Base-by-base conservation (phyloP, 2,329 filamentous ascomycete species). In the Thelonectria blattea region DNA sequence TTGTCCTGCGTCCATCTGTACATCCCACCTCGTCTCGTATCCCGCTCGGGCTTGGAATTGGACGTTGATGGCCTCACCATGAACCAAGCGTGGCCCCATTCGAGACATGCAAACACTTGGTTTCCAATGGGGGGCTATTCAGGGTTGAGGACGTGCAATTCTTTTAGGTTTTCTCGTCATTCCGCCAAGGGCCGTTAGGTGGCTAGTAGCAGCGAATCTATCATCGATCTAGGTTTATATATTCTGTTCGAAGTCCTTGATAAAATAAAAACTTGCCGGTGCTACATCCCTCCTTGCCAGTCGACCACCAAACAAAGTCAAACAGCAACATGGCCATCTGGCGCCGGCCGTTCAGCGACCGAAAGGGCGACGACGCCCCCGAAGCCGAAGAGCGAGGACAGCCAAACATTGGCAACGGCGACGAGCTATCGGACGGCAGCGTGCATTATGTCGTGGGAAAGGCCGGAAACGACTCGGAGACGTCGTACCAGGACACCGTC, bases 401-500 rank as follows among this genome's bases (percentile, higher is more conserved):
- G n/a, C 50, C 56, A n/a, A 37, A 55, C 24, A n/a, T 34, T 11
- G 34, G 15, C 34, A 50, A 53, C 39, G 53, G 18, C 1, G 60
- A 17, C 4, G 60, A 62, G 20, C 34, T 64, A 11, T 64, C 62
- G 0, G 60, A 64, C 17, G 60, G 62, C 34, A 64, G 53, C 41
- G 53, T 43, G 9, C 50, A 64, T 42, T 64, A 64, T 53, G 62
- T 62, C 7, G 42, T 56, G 5, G 52, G 47, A 18, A 64, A 71
- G 22, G 81, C 78, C 2, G 80, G 78, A 5, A 88, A 87, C 63
- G 78, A 77, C 32, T 76, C 80, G 9, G 72, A 76, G 49, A 72
- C 77, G 3, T 80, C 82, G 1, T 87, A 86, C 67, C 85, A 88
- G 67, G 85, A 88, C 68, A 84, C 83, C 2, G 79, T 78, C 15